Percentiles rank a stretch among this genome's conserved stretches.
Evolutionary conservation across 2,329 filamentous ascomycete genomes (phyloP).

Genomic region (Xylaria polymorpha): DNA sequence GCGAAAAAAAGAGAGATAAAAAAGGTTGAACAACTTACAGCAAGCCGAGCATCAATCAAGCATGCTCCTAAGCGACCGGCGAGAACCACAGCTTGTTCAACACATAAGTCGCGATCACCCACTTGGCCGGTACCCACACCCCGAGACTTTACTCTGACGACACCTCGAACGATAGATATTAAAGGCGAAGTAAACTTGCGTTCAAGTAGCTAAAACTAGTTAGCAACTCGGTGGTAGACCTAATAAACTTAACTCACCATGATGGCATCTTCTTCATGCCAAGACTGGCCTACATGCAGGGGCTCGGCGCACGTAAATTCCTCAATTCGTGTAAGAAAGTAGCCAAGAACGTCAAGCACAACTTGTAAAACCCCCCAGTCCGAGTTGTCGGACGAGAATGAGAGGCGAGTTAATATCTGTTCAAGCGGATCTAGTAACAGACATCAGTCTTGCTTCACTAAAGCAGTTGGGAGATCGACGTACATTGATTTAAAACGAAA

Average conservation of each 20-base stretch:
- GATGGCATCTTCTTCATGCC: slow-evolving; percentile 61
- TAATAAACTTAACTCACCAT: slow-evolving; percentile 47
- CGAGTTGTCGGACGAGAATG: slow-evolving; percentile 55
- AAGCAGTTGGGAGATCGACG: slow-evolving; percentile 27
- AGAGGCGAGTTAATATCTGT: slow-evolving; percentile 62
- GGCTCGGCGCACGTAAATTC: slow-evolving; percentile 55
- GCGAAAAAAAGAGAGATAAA: slow-evolving; percentile 18
- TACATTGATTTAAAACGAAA: slow-evolving; percentile 61
- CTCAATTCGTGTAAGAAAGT: slow-evolving; percentile 60
- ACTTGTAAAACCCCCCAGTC: slow-evolving; percentile 62
- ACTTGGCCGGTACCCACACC: slow-evolving; percentile 41
- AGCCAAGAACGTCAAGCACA: slow-evolving; percentile 60
- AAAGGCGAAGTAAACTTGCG: slow-evolving; percentile 60
- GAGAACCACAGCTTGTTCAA: slow-evolving; percentile 59
- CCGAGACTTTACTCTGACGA: slow-evolving; percentile 50
- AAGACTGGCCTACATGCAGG: slow-evolving; percentile 46
- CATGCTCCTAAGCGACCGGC: slow-evolving; percentile 60
- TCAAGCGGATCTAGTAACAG: slow-evolving; percentile 58
- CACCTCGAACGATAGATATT: slow-evolving; percentile 60
- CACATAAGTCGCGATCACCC: slow-evolving; percentile 50
- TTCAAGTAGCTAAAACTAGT: slow-evolving; percentile 57
- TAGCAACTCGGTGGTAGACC: slow-evolving; percentile 25
- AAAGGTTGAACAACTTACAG: slow-evolving; percentile 47
- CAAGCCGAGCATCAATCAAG: slow-evolving; percentile 59
- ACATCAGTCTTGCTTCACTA: slow-evolving; percentile 34